Percentiles rank a stretch among this genome's conserved stretches.
Evolutionary conservation across 768 basidiomycete species (phyloP).

Genomic region (Lactifluus rugatus): DNA sequence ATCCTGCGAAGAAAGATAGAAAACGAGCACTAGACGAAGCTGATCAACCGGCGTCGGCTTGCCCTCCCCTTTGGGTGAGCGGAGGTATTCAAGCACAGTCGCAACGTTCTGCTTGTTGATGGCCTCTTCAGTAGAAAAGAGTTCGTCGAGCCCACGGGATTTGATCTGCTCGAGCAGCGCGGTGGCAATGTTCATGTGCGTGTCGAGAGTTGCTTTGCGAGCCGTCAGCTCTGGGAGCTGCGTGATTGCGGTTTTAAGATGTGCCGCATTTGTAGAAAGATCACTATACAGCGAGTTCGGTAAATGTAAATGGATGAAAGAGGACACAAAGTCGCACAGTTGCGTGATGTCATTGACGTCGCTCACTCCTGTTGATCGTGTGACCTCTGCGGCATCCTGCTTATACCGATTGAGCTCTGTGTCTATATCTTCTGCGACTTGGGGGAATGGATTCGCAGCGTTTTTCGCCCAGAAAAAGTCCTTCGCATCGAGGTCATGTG

Average conservation of each 20-base stretch:
- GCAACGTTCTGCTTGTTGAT: conserved; percentile 79
- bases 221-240: conserved; percentile 94
- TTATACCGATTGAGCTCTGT: conserved; percentile 85
- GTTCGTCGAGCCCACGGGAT: conserved; percentile 84
- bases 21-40: conserved; percentile 89
- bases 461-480: conserved; percentile 99
- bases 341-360: conserved; percentile 94
- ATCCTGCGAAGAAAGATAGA: conserved; percentile 83
- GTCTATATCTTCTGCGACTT: conserved; percentile 97
- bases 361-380: conserved; percentile 89
- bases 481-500: conserved; percentile 94
- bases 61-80: conserved; percentile 55
- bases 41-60: conserved; percentile 72
- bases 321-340: conserved; percentile 47
- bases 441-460: conserved; percentile 92
- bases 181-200: conserved; percentile 99
- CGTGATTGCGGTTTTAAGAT: conserved; percentile 95
- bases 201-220: conserved; percentile 91
- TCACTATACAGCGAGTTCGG: conserved; percentile 42
- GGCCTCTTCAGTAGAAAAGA: conserved; percentile 95
- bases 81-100: conserved; percentile 80
- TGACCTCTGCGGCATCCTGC: conserved; percentile 94
- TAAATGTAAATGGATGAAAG: not conserved
- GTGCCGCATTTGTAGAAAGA: conserved; percentile 83
- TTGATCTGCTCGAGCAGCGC: conserved; percentile 93